These are phyloP conservation scores for Pseudogymnoascus sp. DNA, from an alignment of 2,329 filamentous ascomycete genomes.

Conservation along the genomic window DNA sequence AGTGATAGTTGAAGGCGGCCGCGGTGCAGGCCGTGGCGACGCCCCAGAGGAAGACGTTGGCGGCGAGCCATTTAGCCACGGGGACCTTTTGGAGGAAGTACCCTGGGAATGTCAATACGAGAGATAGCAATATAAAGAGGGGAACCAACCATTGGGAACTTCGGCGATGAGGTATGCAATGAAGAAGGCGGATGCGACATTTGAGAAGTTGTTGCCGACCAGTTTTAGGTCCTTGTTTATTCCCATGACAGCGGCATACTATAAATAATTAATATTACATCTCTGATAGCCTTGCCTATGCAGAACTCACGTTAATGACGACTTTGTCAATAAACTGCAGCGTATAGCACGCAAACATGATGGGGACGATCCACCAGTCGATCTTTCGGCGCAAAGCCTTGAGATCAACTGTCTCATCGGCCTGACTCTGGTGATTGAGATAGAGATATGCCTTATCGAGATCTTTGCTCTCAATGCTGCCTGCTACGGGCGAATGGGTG, in stretches of 20 bases:
- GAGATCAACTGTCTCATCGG: conserved; percentile 31
- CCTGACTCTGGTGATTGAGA: conserved; percentile 29
- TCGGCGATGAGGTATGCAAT: conserved; percentile 52
- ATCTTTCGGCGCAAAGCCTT: conserved; percentile 44
- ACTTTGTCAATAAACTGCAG: conserved; percentile 59
- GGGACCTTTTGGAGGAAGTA: conserved; percentile 53
- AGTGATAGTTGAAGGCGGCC: conserved; percentile 43
- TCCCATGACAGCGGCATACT: conserved; percentile 62
- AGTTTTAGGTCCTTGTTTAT: conserved; percentile 46
- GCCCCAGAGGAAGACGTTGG: conserved; percentile 52
- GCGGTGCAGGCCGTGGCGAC: conserved; percentile 45
- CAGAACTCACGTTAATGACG: conserved; percentile 45
- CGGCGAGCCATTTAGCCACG: conserved; percentile 50
- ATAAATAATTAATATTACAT: conserved; percentile 9
- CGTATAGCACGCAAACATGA: conserved; percentile 55
- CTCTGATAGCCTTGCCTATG: not conserved
- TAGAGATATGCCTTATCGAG: conserved; percentile 37
- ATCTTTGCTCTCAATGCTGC: conserved; percentile 12
- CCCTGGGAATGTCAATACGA: conserved; percentile 26
- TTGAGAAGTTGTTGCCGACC: conserved; percentile 52
- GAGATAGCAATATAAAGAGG: not conserved
- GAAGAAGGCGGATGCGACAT: conserved; percentile 53
- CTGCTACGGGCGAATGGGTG: not conserved
- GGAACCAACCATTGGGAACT: conserved; percentile 45
- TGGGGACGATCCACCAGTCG: conserved; percentile 49